Percentiles rank a stretch among this genome's conserved stretches.
Evolutionary conservation across 2,329 filamentous ascomycete genomes (phyloP).

Genomic region (Paecilomyces dactylethromorphus): DNA sequence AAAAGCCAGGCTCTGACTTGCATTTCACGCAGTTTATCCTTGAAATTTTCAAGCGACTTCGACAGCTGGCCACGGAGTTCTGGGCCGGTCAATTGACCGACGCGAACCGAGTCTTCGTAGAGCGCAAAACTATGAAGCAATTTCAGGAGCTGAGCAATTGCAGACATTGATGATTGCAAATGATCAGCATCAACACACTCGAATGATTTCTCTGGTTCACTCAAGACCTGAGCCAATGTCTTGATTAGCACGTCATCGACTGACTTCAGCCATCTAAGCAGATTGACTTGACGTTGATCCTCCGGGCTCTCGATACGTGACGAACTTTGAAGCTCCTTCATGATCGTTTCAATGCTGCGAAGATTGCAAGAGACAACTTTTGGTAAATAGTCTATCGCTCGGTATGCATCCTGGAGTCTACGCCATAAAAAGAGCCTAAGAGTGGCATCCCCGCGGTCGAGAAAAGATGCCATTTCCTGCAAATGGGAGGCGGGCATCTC

Average conservation of each 20-base stretch:
- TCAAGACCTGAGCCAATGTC: slow-evolving; percentile 61
- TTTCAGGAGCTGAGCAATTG: slow-evolving; percentile 64
- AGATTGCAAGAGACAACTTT: slow-evolving; percentile 86
- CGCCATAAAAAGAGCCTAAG: slow-evolving; percentile 85
- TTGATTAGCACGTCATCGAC: slow-evolving; percentile 71
- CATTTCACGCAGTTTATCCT: slow-evolving; percentile 74
- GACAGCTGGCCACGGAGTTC: slow-evolving; percentile 44
- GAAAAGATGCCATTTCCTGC: slow-evolving; percentile 76
- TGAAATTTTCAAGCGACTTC: slow-evolving; percentile 42
- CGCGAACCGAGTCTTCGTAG: slow-evolving; percentile 77
- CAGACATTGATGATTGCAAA: slow-evolving; percentile 63
- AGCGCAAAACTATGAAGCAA: slow-evolving; percentile 74
- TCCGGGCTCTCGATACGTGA: slow-evolving; percentile 50
- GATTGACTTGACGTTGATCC: slow-evolving; percentile 60
- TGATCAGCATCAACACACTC: slow-evolving; percentile 80
- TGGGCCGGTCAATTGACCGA: slow-evolving; percentile 63
- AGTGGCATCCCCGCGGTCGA: slow-evolving; percentile 73
- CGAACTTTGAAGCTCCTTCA: slow-evolving; percentile 59
- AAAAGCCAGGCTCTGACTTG: slow-evolving; percentile 83
- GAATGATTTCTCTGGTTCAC: slow-evolving; percentile 60
- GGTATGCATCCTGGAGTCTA: slow-evolving; percentile 82
- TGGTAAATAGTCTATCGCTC: slow-evolving; percentile 73
- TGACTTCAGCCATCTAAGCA: slow-evolving; percentile 71
- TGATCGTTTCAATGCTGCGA: slow-evolving; percentile 76
- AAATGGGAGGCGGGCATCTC: slow-evolving; percentile 49